Evolutionary conservation across 1,139 yeast species (phyloP).

Genomic region (Pichia sp.): DNA sequence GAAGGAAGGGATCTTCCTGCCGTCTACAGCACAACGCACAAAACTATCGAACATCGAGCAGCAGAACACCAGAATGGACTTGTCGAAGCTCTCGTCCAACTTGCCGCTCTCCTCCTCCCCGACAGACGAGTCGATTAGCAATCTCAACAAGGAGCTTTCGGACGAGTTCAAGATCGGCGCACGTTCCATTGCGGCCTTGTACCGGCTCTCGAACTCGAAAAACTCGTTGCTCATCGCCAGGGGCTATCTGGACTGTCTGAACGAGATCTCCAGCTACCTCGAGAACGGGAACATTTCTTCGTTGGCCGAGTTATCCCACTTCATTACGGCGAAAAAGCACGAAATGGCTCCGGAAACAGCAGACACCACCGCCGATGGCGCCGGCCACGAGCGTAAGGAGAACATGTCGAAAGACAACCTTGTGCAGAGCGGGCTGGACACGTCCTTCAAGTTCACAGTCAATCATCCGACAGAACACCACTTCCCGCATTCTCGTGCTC

Average conservation of each 20-base stretch:
- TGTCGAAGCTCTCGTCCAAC: conserved; percentile 48
- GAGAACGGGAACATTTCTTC: conserved; percentile 18
- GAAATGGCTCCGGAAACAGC: not conserved
- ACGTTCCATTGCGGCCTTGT: conserved; percentile 57
- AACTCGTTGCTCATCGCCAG: conserved; percentile 41
- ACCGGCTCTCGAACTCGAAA: conserved; percentile 48
- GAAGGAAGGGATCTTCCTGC: too few relatives aligned
- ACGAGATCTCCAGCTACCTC: conserved; percentile 48
- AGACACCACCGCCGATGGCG: not conserved
- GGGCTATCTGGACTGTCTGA: conserved; percentile 55
- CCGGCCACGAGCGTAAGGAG: not conserved
- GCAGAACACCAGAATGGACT: conserved; percentile 38
- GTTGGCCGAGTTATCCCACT: conserved; percentile 6
- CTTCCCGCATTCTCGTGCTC: conserved; percentile 15
- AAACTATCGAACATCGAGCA: too few relatives aligned
- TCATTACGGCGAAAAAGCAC: conserved; percentile 5
- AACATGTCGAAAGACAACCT: conserved; percentile 26
- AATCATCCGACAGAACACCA: conserved; percentile 15
- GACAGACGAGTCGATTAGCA: conserved; percentile 40
- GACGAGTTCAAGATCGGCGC: conserved; percentile 61
- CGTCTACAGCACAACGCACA: too few relatives aligned
- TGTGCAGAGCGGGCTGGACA: not conserved
- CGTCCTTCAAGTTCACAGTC: conserved; percentile 12
- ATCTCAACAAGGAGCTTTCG: conserved; percentile 43
- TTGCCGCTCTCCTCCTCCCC: conserved; percentile 48